Conservation (phyloP, 495 filamentous ascomycete species). For the Lichenothelia convexa region DNA sequence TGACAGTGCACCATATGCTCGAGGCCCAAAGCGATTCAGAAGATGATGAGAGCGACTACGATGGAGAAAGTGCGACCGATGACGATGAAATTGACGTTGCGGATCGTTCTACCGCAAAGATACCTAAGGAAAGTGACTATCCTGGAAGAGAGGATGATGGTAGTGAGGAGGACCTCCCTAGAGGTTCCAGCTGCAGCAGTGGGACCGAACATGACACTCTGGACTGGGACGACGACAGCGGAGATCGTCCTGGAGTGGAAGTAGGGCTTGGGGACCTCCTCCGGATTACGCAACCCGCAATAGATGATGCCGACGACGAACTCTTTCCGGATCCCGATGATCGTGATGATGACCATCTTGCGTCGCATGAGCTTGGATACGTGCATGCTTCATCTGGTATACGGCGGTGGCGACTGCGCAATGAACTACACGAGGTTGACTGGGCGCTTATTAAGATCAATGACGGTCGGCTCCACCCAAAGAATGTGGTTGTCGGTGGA, state of each 20-base stretch:
- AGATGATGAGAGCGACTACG: slow-evolving; percentile 10
- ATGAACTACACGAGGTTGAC: slow-evolving; percentile 75
- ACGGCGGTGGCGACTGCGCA: slow-evolving; percentile 39
- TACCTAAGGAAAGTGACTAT: slow-evolving; percentile 1
- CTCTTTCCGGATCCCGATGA: slow-evolving; percentile 51
- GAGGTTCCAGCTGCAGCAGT: neutral
- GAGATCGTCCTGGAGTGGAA: slow-evolving; percentile 69
- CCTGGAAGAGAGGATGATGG: slow-evolving; percentile 17
- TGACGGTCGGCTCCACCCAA: slow-evolving; percentile 45
- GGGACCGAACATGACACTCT: slow-evolving; percentile 7
- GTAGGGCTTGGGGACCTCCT: slow-evolving; percentile 51
- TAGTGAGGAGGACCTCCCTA: too few relatives aligned
- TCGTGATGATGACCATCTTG: slow-evolving; percentile 53
- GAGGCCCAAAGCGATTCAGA: slow-evolving; percentile 58
- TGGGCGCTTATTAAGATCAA: slow-evolving; percentile 84
- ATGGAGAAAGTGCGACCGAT: slow-evolving; percentile 4
- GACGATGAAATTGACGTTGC: neutral
- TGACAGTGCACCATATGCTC: slow-evolving; percentile 93
- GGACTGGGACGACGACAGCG: slow-evolving; percentile 19
- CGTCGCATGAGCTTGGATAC: slow-evolving; percentile 58
- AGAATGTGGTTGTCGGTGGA: slow-evolving; percentile 43
- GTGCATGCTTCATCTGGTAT: slow-evolving; percentile 82
- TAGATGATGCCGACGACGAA: slow-evolving; percentile 66
- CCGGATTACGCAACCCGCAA: slow-evolving; percentile 69
- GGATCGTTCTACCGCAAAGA: neutral